Base-by-base conservation (phyloP, 768 basidiomycete species). In the Omphalotus guepiniiformis region DNA sequence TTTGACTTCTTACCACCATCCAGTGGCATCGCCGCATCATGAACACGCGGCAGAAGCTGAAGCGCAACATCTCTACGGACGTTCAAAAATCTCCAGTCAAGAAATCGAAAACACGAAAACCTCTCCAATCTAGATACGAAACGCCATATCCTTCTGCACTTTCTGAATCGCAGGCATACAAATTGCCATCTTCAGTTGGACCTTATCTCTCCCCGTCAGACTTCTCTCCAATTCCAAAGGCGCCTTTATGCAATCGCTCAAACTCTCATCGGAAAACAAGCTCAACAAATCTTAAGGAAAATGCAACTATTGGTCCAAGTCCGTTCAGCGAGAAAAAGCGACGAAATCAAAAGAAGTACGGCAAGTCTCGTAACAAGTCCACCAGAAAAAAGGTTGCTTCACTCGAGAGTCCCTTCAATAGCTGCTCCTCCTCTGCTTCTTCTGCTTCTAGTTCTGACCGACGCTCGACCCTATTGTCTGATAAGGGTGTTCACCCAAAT, bases 371-470 rank as follows among this genome's bases (percentile, higher is more conserved):
- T 8, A 26, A 26, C 25, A 22, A 27, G 35, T 15, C 22, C 23
- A 6, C 3, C 8, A 36, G 11, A 30, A 46, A 22, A 39, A 25
- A 28, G 22, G 19, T 12, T 13, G 8, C 11, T 27, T 6, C 37
- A 27, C 27, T n/a, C 19, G 70, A 65, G 9, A 77, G 74, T 21
- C 75, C 77, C 1, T 79, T 76, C 53, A 63, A 57, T 41, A 75
- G 75, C 36, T 67, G 70, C 35, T 72, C 75, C 15, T 59, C 57
- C 28, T 77, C 77, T 42, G 58, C 64, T 35, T 47, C 60, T 23
- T 47, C 67, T 19, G 73, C 72, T 41, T 69, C 72, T 5, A 63
- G 61, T 18, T 47, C 46, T 48, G 58, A 48, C 60, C 54, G 48
- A 42, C 62, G 48, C 23, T 48, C 59, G 58, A 72, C 71, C 12